Percentiles rank a stretch among this genome's conserved stretches.
Evolutionary conservation across 2,329 filamentous ascomycete species (phyloP).

Genomic region (Pestalotiopsis sp.): DNA sequence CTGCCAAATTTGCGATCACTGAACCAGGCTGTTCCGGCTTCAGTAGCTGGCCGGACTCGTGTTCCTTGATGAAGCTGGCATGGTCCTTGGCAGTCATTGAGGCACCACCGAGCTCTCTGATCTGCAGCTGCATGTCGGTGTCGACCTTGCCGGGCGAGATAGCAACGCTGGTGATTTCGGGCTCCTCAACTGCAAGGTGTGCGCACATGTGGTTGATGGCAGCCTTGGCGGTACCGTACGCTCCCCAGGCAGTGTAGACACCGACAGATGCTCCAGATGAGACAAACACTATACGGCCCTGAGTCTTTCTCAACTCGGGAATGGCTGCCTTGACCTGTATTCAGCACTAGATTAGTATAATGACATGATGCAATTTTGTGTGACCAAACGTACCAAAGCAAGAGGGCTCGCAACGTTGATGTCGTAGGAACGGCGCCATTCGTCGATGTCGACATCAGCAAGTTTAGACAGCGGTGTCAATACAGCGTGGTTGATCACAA

Average conservation of each 20-base stretch:
- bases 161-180: slow-evolving; percentile 71
- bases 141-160: slow-evolving; percentile 82
- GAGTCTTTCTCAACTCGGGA: slow-evolving; percentile 65
- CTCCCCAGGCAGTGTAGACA: slow-evolving; percentile 73
- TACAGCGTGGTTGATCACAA: slow-evolving; percentile 87
- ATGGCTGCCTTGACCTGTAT: slow-evolving; percentile 75
- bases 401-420: slow-evolving; percentile 87
- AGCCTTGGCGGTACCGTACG: slow-evolving; percentile 83
- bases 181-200: slow-evolving; percentile 77
- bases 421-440: slow-evolving; percentile 78
- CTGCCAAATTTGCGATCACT: slow-evolving; percentile 80
- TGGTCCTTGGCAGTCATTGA: slow-evolving; percentile 62
- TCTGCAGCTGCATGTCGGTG: slow-evolving; percentile 85
- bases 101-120: slow-evolving; percentile 63
- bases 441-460: slow-evolving; percentile 65
- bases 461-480: slow-evolving; percentile 76
- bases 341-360: neutral
- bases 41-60: slow-evolving; percentile 72
- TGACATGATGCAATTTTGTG: neutral
- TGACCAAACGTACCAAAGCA: slow-evolving; percentile 63
- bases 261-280: slow-evolving; percentile 76
- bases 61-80: slow-evolving; percentile 68
- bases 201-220: slow-evolving; percentile 78
- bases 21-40: slow-evolving; percentile 82
- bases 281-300: slow-evolving; percentile 75